Base-by-base conservation (phyloP, 306 rosid species). In the Spatholobus suberectus region DNA sequence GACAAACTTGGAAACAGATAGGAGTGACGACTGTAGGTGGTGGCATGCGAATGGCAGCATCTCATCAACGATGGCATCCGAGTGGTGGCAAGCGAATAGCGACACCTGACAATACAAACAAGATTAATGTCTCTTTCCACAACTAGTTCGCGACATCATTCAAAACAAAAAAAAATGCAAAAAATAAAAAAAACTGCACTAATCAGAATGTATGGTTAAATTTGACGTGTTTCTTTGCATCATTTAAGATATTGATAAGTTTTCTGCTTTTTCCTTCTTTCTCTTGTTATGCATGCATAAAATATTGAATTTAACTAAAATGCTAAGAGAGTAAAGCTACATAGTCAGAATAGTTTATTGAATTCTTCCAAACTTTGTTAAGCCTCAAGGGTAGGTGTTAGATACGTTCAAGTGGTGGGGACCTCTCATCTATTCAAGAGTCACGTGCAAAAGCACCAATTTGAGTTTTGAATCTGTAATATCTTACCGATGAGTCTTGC, bases 211-310 rank as follows among this genome's bases (percentile, higher is more conserved):
- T n/a, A n/a, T n/a, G 72, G 89, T 84, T 81, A 96, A 81, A 13
- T 86, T 94, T 46, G 94, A 34, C n/a, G 98, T 93, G 87, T 96
- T 97, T 82, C 96, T 94, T 98, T 96, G 94, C 93, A 91, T 70
- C 82, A 87, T 62, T 69, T n/a, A 14, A 76, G 79, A 83, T 17
- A 63, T 12, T 46, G 12, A 76, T 80, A 15, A 87, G 79, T 58
- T 70, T 44, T 21, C 17, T 57, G 21, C 54, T 27, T 67, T 61
- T 62, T 21, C 8, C 29, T 26, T 41, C 67, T 20, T 29, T 79
- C 40, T 21, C 38, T 52, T 58, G 9, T 29, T 41, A 75, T 41
- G 34, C 72, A 27, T 18, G 9, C 51, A 23, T 15, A 77, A 10
- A 21, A 79, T 61, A 69, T 24, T 41, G 59, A 62, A 76, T 69